Conservation (phyloP, 495 filamentous ascomycete species). For the Rostrohypoxylon terebratum region DNA sequence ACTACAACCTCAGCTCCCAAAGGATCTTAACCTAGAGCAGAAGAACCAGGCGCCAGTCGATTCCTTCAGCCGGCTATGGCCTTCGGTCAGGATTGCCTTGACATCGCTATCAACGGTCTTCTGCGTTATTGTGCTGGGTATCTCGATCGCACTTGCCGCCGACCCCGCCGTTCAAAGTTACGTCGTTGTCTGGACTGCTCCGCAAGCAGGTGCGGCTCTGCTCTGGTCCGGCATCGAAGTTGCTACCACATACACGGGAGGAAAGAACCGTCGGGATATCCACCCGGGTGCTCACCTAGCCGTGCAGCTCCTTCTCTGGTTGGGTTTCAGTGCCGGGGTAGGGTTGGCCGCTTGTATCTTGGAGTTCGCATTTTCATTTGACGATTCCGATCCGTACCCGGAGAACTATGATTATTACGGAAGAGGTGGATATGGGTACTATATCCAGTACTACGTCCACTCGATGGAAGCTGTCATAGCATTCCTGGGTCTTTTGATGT, state of each 20-base stretch:
- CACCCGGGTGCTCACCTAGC: conserved; percentile 40
- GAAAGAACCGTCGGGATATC: conserved; percentile 23
- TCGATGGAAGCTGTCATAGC: conserved; percentile 30
- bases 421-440: conserved; percentile 17
- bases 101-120: conserved; percentile 39
- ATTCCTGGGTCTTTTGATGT: conserved; percentile 41
- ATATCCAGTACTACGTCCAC: conserved; percentile 24
- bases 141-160: conserved; percentile 33
- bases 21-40: conserved; percentile 2
- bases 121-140: conserved; percentile 46
- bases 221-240: conserved; percentile 37
- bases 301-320: conserved; percentile 37
- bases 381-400: conserved; percentile 22
- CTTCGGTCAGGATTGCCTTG: conserved; percentile 18
- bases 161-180: conserved; percentile 33
- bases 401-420: conserved; percentile 32
- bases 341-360: conserved; percentile 35
- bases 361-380: conserved; percentile 22
- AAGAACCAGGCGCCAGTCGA: background rate
- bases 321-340: conserved; percentile 31
- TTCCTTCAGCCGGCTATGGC: conserved; percentile 11
- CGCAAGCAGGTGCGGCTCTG: conserved; percentile 36
- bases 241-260: conserved; percentile 14
- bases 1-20: conserved; percentile 7
- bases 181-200: conserved; percentile 34